Conservation (phyloP, 2,329 filamentous ascomycete genomes). For the Epichloe scottii region DNA sequence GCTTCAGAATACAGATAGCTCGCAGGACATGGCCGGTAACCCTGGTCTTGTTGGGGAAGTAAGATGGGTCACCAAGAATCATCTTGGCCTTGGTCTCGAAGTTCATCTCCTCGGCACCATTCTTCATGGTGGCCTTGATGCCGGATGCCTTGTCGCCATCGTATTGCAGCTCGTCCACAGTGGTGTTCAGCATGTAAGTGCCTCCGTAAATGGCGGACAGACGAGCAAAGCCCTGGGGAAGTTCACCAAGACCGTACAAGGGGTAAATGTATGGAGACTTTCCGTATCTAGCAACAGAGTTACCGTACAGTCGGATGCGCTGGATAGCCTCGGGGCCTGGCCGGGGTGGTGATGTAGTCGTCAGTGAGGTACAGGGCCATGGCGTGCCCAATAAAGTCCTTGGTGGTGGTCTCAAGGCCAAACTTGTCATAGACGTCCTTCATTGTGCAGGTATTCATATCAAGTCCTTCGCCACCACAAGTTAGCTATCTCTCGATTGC, state of each 20-base stretch:
- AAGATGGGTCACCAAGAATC: constrained; percentile 91
- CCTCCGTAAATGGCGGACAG: constrained; percentile 97
- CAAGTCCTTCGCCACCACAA: constrained; percentile 47
- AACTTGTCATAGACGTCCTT: constrained; percentile 99
- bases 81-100: constrained; percentile 94
- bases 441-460: constrained; percentile 72
- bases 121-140: constrained; percentile 92
- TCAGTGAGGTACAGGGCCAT: constrained; percentile 95
- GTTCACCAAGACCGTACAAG: constrained; percentile 90
- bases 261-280: constrained; percentile 99
- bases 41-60: constrained; percentile 84
- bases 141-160: constrained; percentile 77
- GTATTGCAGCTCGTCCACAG: constrained; percentile 79
- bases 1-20: constrained; percentile 94
- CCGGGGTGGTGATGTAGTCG: constrained; percentile 67
- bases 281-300: constrained; percentile 93
- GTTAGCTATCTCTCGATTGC: constrained; percentile 9
- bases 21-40: constrained; percentile 84
- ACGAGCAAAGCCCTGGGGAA: constrained; percentile 94
- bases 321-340: constrained; percentile 71
- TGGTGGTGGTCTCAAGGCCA: constrained; percentile 74
- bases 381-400: constrained; percentile 94
- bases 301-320: constrained; percentile 90
- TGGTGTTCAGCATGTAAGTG: constrained; percentile 98
- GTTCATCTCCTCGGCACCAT: constrained; percentile 75